phyloP scores from a whole-genome alignment of 441 rosid genomes.

The Corymbia citriodora region DNA sequence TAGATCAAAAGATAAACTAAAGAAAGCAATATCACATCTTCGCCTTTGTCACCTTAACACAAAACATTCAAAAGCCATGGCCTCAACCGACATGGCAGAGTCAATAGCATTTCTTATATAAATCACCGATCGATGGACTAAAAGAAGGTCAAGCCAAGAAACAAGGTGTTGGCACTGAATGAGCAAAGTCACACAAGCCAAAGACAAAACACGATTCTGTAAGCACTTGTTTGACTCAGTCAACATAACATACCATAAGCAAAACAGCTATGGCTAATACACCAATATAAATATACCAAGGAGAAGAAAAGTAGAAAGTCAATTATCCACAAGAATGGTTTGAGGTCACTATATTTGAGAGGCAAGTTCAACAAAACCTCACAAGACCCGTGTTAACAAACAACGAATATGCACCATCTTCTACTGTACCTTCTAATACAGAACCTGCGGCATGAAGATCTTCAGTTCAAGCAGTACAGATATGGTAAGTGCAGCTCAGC shows the following conservation, averaged over 20 bases:
- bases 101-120: background rate
- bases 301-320: background rate
- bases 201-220: background rate
- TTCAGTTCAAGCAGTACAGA: no score
- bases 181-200: background rate
- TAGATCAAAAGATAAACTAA: background rate
- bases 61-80: background rate
- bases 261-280: background rate
- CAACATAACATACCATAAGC: background rate
- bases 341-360: background rate
- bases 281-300: background rate
- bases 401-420: background rate
- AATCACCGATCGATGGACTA: background rate
- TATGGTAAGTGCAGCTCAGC: background rate
- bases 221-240: background rate
- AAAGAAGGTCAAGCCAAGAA: background rate
- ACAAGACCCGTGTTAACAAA: background rate
- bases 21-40: no score
- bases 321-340: background rate
- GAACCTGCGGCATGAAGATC: background rate
- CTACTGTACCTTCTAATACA: background rate
- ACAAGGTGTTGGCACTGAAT: background rate
- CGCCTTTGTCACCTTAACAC: background rate
- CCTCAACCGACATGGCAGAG: background rate
- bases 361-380: background rate